phyloP scores from a whole-genome alignment of 352 stramenopile genomes.

The Stephanocyclus meneghinianus region DNA sequence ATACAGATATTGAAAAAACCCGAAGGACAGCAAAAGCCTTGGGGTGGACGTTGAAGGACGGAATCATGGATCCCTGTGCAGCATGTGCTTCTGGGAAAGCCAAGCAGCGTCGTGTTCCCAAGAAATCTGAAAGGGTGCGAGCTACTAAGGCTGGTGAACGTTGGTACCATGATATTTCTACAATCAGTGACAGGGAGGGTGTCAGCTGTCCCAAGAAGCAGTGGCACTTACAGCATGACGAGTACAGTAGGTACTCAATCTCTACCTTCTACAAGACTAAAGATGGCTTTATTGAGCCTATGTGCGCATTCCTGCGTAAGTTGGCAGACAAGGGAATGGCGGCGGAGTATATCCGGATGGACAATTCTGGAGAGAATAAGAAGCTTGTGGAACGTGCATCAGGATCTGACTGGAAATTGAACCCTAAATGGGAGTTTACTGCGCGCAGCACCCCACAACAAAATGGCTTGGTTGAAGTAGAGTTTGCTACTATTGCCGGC shows the following conservation, averaged over 20 bases:
- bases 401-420: too few species aligned
- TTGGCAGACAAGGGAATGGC: neutral
- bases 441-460: constrained; percentile 20
- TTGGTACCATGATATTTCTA: neutral
- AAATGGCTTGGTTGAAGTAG: too few species aligned
- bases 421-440: too few species aligned
- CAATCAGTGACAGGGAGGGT: neutral
- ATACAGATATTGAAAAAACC: neutral
- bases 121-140: neutral
- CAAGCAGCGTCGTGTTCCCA: neutral
- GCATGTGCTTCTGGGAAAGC: neutral
- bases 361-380: constrained; percentile 43
- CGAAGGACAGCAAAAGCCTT: neutral
- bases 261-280: neutral
- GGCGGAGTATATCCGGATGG: constrained; percentile 6
- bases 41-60: neutral
- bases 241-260: neutral
- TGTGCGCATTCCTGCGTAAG: neutral
- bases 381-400: neutral
- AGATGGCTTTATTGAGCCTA: neutral
- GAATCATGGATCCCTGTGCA: neutral
- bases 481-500: too few species aligned
- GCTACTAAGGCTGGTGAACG: neutral
- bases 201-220: too few species aligned
- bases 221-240: neutral